Base-by-base conservation (phyloP, 2,329 filamentous ascomycete genomes). In the Blastomyces gilchristii region DNA sequence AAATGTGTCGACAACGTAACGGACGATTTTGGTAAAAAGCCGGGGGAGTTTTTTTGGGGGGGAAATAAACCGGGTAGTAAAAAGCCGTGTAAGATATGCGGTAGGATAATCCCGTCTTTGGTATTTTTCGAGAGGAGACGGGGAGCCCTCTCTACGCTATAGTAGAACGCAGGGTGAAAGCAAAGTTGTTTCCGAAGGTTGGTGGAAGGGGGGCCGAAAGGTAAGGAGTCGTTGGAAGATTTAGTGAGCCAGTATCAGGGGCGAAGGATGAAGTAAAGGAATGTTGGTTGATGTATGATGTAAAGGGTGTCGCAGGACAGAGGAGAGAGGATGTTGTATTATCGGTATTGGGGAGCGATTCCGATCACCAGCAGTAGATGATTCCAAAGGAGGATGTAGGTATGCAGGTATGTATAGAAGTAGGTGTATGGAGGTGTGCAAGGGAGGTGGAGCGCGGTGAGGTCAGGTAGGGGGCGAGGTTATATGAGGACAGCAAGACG, bases 51-150 rank as follows among this genome's bases (percentile, higher is more conserved):
- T 57, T 58, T 22, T 43, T 18, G 34, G 18, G 58, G 53, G 63
- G 65, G 64, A 49, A 65, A 58, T 64, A 63, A 60, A 67, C 66
- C 66, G 66, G 63, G 65, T 60, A 41, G 66, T 58, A 59, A 63
- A 58, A 63, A 66, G 62, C 66, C 63, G 60, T 57, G 62, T 52
- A 60, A 45, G 60, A 58, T 47, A 61, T 58, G 61, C 64, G 52
- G 50, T 53, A 62, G 60, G 60, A 58, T 59, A 47, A 52, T 53
- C 63, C 66, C 66, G 66, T 67, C 66, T 67, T 67, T 63, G 45
- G 18, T 37, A 25, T 22, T 41, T 28, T 60, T 60, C 18, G 53
- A 61, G 63, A 67, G 66, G 66, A 61, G 66, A 67, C 66, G 66
- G 66, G 63, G 53, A 62, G 34, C 57, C 64, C 58, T 66, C 56